Percentiles rank a stretch among this genome's conserved stretches.
Evolutionary conservation across 2,329 filamentous ascomycete genomes (phyloP).

Genomic region (Parastagonospora nodorum): DNA sequence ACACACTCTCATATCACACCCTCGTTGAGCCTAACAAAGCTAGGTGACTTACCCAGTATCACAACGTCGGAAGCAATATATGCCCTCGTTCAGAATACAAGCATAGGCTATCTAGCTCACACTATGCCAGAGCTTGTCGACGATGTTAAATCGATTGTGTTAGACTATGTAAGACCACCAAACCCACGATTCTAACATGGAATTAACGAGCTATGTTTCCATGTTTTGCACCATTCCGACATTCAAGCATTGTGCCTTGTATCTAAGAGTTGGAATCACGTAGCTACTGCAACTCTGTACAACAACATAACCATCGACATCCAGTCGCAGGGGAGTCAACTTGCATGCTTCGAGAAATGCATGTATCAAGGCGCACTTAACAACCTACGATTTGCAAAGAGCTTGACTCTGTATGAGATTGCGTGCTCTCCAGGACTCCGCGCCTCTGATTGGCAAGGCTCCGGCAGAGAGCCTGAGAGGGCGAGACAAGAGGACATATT

Average conservation of each 20-base stretch:
- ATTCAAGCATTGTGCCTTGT: conserved; percentile 9
- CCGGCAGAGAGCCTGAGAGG: not conserved
- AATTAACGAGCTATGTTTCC: too few species aligned
- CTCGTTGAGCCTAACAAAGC: too few species aligned
- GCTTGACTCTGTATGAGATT: conserved; percentile 6
- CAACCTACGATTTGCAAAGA: conserved; percentile 3
- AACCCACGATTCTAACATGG: not conserved
- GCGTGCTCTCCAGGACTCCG: not conserved
- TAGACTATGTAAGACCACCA: not conserved
- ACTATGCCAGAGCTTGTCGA: not conserved
- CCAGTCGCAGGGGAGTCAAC: not conserved
- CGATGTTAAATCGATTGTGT: conserved; percentile 5
- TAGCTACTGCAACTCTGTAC: conserved; percentile 9
- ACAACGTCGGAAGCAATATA: too few species aligned
- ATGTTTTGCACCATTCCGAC: conserved; percentile 8
- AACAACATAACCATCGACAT: conserved; percentile 7
- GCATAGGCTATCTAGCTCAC: too few species aligned
- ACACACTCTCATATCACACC: too few species aligned
- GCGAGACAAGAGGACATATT: not conserved
- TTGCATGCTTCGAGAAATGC: conserved; percentile 3
- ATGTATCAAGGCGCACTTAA: conserved; percentile 4
- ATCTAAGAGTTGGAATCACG: conserved; percentile 3
- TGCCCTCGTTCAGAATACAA: too few species aligned
- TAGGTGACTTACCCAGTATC: too few species aligned
- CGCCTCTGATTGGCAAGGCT: not conserved